These are phyloP conservation scores for Crithidia expoeki DNA, from an alignment of 208 protist species.

Conservation along the genomic window DNA sequence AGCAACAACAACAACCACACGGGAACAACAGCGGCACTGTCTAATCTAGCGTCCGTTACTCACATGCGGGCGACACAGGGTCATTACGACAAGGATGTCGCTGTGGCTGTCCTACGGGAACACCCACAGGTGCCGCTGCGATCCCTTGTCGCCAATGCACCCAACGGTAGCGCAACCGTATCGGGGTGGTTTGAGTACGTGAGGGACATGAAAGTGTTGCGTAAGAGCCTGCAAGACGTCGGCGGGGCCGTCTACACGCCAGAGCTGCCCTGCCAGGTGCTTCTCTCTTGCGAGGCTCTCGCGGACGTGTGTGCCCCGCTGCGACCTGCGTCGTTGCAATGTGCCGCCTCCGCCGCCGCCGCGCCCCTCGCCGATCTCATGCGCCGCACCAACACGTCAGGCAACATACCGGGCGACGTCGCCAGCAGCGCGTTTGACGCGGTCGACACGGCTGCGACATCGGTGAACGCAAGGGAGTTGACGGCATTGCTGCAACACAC, in stretches of 20 bases:
- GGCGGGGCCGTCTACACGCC: constrained; percentile 23
- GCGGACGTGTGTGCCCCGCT: constrained; percentile 10
- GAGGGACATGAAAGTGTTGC: constrained; percentile 10
- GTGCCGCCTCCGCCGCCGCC: neutral
- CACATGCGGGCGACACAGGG: constrained; percentile 42
- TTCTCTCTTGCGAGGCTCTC: constrained; percentile 3
- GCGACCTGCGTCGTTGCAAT: neutral
- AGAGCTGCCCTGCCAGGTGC: constrained; percentile 22
- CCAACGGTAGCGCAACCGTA: neutral
- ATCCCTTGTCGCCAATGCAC: constrained; percentile 2
- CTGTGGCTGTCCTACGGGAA: constrained; percentile 21
- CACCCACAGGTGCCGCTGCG: constrained; percentile 30
- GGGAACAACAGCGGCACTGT: neutral
- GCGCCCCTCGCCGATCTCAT: neutral
- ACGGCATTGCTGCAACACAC: constrained; percentile 8
- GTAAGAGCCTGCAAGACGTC: neutral
- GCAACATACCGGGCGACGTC: neutral
- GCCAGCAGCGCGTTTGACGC: neutral
- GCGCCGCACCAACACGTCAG: neutral
- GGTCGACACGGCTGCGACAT: neutral
- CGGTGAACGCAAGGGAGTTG: constrained; percentile 5
- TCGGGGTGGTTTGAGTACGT: constrained; percentile 23
- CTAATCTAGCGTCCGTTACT: constrained; percentile 8
- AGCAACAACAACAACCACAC: neutral
- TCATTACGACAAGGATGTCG: constrained; percentile 24